These are phyloP conservation scores for Paraurostyla sp. DNA, from an alignment of 73 alveolate genomes.

Conservation along the genomic window DNA sequence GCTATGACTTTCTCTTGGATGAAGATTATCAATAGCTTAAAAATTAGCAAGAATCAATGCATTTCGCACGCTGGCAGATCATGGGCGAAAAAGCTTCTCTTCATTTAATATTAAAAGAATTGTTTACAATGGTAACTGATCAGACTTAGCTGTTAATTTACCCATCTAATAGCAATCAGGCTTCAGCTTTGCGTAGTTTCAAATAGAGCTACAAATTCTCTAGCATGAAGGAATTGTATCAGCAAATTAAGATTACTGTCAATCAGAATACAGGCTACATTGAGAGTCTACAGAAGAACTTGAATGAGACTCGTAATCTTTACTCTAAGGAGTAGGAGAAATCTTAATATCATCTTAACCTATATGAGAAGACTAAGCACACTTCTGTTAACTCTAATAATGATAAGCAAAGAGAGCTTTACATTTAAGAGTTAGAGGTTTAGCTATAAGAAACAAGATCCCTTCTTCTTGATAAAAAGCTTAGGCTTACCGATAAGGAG, in stretches of 20 bases:
- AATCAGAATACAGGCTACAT: not conserved
- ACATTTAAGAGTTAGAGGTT: not conserved
- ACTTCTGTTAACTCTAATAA: no score
- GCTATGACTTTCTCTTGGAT: constrained; percentile 29
- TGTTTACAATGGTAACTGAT: not conserved
- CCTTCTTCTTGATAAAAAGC: not conserved
- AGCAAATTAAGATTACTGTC: not conserved
- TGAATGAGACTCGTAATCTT: no score
- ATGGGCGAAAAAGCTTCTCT: constrained; percentile 28
- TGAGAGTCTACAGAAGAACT: no score
- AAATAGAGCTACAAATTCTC: not conserved
- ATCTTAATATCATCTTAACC: not conserved
- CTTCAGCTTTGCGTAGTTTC: not conserved
- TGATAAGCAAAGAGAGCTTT: not conserved
- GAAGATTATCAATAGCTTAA: constrained; percentile 14
- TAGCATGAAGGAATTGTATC: not conserved
- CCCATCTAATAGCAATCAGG: not conserved
- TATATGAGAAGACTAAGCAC: not conserved
- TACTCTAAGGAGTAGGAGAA: constrained; percentile 24
- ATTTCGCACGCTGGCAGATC: not conserved
- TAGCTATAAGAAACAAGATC: constrained; percentile 6
- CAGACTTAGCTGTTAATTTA: not conserved
- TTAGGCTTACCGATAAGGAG: constrained; percentile 20
- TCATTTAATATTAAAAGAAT: not conserved
- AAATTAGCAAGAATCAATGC: not conserved